Conservation (phyloP, 306 rosid genomes). For the Casuarina equisetifolia region DNA sequence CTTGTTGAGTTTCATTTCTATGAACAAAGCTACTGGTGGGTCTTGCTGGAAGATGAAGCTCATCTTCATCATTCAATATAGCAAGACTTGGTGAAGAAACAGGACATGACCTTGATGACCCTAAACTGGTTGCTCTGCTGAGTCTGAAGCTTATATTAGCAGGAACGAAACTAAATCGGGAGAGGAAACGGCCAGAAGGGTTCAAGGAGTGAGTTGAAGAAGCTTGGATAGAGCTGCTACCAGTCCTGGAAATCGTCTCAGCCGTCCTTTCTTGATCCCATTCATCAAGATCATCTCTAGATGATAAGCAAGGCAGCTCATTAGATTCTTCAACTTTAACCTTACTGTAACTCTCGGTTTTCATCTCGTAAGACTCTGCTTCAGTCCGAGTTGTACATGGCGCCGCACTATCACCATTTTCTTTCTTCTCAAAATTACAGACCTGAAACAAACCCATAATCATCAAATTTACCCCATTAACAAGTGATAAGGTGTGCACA, state of each 20-base stretch:
- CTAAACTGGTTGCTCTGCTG: slow-evolving; percentile 84
- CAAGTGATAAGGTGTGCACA: neutral
- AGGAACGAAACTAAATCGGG: slow-evolving; percentile 85
- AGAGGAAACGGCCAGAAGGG: slow-evolving; percentile 71
- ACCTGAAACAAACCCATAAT: slow-evolving; percentile 41
- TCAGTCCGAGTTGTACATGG: slow-evolving; percentile 42
- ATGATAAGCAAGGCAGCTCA: slow-evolving; percentile 52
- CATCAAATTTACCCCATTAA: neutral
- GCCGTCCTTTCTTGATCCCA: slow-evolving; percentile 50
- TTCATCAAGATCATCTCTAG: slow-evolving; percentile 51
- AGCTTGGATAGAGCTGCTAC: slow-evolving; percentile 52
- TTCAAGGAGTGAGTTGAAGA: slow-evolving; percentile 59
- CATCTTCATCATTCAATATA: slow-evolving; percentile 61
- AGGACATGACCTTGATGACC: slow-evolving; percentile 78
- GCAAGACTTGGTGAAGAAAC: slow-evolving; percentile 57
- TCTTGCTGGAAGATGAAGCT: slow-evolving; percentile 41
- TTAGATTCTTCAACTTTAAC: slow-evolving; percentile 46
- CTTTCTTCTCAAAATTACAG: slow-evolving; percentile 60
- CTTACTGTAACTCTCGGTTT: slow-evolving; percentile 55
- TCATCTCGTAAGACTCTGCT: slow-evolving; percentile 44
- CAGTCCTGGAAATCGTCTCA: slow-evolving; percentile 46
- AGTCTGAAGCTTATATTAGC: slow-evolving; percentile 83
- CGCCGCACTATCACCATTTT: slow-evolving; percentile 41
- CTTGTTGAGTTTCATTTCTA: slow-evolving; percentile 53
- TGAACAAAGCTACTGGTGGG: slow-evolving; percentile 34